Base-by-base conservation (phyloP, 23 red algal genomes). In the Gracilaria caudata region DNA sequence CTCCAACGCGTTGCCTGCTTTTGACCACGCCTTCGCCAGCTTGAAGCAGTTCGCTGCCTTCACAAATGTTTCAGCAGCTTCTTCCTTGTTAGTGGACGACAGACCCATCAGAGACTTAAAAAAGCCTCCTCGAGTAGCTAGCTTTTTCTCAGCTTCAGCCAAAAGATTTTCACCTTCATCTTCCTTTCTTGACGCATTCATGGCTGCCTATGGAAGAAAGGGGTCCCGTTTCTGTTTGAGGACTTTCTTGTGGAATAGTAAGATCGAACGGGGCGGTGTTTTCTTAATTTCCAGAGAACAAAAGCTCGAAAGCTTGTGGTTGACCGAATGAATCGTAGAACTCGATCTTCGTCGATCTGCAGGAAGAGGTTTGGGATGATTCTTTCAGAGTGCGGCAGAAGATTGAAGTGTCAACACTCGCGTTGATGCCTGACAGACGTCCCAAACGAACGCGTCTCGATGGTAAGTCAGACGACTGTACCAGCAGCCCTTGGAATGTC, bases 31-130 rank as follows among this genome's bases (percentile, higher is more conserved):
- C 74, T 98, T 98, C 7, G 84, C 92, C 5, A 95, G 92, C 66
- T 95, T 95, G 73, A 92, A 98, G 24, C 43, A 64, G 77, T 95
- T 95, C 23, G 83, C 96, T 32, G 96, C 96, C 14, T 89, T 87
- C 2, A 92, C 92, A 77, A 95, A 98, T 17, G 86, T 84, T 23
- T 95, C 90, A 10, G 96, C 93, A 14, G 93, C 96, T 44, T 95
- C 93, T 70, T 98, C 96, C 44, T 86, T 73, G 14, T 83, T 65
- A 16, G 73, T 16, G 33, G 83, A 83, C 19, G 82, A 93, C 19
- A 64, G 38, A 35, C 80, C 89, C 46, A 73, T 43, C 36, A 94
- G 63, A 30, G 85, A 94, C 66, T 72, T 58, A 64, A 94, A 78
- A 45, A 92, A 82, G 33, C 78, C 78, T 6, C 44, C 26, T 23